Evolutionary conservation across 2,329 filamentous ascomycete species (phyloP).

Genomic region (Byssochlamys sp.): DNA sequence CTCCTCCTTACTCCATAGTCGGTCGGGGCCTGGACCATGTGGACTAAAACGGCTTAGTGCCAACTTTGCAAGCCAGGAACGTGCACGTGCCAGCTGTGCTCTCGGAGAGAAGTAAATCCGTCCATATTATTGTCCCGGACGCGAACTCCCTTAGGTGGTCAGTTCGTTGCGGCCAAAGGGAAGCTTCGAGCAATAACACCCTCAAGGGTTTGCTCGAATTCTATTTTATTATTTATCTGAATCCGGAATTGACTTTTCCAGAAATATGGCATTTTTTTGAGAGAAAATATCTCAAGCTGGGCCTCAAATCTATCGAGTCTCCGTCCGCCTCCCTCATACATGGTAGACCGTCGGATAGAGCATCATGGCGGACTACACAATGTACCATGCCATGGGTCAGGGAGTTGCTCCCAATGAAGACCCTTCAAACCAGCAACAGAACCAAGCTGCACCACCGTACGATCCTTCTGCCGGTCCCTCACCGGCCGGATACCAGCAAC

Average conservation of each 20-base stretch:
- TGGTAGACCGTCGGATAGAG: slow-evolving; percentile 16
- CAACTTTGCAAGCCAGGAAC: neutral
- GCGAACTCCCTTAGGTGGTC: slow-evolving; percentile 23
- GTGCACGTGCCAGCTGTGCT: slow-evolving; percentile 5
- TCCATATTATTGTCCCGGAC: slow-evolving; percentile 5
- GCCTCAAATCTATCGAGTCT: neutral
- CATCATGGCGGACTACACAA: slow-evolving; percentile 34
- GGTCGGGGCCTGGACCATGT: neutral
- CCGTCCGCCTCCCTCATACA: neutral
- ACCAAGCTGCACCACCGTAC: slow-evolving; percentile 48
- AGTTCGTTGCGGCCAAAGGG: slow-evolving; percentile 11
- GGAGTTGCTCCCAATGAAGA: slow-evolving; percentile 34
- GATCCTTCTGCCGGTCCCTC: slow-evolving; percentile 28
- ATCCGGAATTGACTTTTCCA: neutral
- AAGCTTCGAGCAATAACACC: neutral
- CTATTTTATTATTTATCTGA: slow-evolving; percentile 3
- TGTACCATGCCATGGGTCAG: slow-evolving; percentile 33
- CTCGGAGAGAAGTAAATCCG: slow-evolving; percentile 22
- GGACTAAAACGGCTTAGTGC: neutral
- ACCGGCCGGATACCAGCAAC: slow-evolving; percentile 27
- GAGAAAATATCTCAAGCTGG: neutral
- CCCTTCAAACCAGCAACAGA: slow-evolving; percentile 46
- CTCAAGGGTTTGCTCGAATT: slow-evolving; percentile 1
- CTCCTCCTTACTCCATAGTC: neutral
- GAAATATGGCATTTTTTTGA: slow-evolving; percentile 7